Base-by-base conservation (phyloP, 1,284 basidiomycete genomes). In the Sporisorium scitamineum region DNA sequence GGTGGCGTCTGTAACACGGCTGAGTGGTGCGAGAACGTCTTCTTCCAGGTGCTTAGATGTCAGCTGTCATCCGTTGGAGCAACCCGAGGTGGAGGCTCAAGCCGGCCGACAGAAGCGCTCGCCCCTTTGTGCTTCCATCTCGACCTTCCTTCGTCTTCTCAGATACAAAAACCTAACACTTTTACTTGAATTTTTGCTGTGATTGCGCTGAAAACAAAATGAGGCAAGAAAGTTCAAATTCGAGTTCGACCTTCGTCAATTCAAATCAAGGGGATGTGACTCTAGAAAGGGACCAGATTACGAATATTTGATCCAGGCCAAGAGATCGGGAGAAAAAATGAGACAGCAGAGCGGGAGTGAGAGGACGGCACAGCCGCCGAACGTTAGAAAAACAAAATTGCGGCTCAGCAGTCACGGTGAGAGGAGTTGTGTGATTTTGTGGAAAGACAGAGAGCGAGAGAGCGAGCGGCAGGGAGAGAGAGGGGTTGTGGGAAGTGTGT, bases 271-370 rank as follows among this genome's bases (percentile, higher is more conserved):
- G 39, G n/a, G 39, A 20, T 51, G 50, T 51, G 50, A 51, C 50
- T 51, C n/a, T 51, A 31, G 50, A 51, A 22, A 51, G 31, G 27
- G 2, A 51, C 50, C 44, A 47, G 24, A 51, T 31, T 34, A 42
- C 50, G 20, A 31, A 51, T 31, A 24, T 48, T 13, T 29, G n/a
- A n/a, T n/a, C n/a, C 27, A 16, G 54, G 54, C 54, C 54, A 63
- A 57, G 61, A 63, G 61, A 63, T 63, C 61, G 61, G 56, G 39
- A 22, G 27, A 48, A 48, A 50, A n/a, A n/a, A 39, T 18, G 5
- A 39, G 18, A 39, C 37, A 39, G 37, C 37, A 39, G 37, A 39
- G 37, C 11, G 24, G 18, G 29, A 20, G 31, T 22, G 27, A 31
- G 48, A 32, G 37, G 6, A 10, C 3, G 27, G 48, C 50, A 51